These are phyloP conservation scores for Arachnopeziza araneosa DNA, from an alignment of 2,329 filamentous ascomycete species.

Conservation along the genomic window DNA sequence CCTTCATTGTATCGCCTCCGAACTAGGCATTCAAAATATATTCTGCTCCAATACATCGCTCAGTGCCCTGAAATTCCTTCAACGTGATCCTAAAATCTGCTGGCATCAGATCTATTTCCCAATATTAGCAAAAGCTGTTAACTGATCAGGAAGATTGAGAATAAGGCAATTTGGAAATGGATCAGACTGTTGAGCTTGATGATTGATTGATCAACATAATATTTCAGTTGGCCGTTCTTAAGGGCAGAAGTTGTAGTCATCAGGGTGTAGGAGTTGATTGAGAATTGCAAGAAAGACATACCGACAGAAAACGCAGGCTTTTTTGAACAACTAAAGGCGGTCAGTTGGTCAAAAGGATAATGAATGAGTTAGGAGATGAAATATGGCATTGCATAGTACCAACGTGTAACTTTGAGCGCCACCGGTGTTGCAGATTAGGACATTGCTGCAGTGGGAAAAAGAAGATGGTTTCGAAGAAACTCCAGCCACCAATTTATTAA, in stretches of 20 bases:
- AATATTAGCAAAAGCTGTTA: conserved; percentile 2
- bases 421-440: too few relatives aligned
- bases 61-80: neutral
- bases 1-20: neutral
- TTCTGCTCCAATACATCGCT: neutral
- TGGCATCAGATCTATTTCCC: neutral
- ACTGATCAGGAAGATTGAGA: neutral
- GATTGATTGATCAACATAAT: conserved; percentile 48
- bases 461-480: neutral
- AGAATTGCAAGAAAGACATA: neutral
- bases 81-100: neutral
- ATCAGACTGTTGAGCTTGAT: conserved; percentile 65
- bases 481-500: neutral
- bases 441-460: too few relatives aligned
- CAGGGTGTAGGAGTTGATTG: conserved; percentile 30
- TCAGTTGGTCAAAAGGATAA: too few relatives aligned
- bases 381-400: too few relatives aligned
- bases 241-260: conserved; percentile 49
- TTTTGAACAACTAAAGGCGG: neutral
- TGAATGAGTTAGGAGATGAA: too few relatives aligned
- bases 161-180: neutral
- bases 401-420: too few relatives aligned
- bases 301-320: neutral
- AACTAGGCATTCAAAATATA: neutral
- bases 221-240: conserved; percentile 64